These are phyloP conservation scores for Aphanomyces euteiches DNA, from an alignment of 352 stramenopile species.

Conservation along the genomic window DNA sequence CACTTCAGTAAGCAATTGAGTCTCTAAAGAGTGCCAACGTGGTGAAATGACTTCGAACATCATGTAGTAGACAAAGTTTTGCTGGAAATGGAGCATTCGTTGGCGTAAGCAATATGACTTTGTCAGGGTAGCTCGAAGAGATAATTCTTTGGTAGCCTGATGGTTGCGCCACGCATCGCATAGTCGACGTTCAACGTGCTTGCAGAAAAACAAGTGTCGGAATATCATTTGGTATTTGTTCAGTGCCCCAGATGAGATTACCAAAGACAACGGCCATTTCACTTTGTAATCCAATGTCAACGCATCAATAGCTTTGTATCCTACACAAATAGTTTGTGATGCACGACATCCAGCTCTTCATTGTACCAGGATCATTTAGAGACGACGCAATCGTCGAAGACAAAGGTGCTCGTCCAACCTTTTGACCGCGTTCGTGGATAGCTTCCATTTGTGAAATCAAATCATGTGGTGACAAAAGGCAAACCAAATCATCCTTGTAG, in stretches of 20 bases:
- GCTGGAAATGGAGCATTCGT: conserved; percentile 99
- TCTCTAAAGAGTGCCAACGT: conserved; percentile 88
- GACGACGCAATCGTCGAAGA: conserved; percentile 67
- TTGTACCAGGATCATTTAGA: conserved; percentile 49
- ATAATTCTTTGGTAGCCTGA: conserved; percentile 89
- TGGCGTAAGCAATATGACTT: conserved; percentile 93
- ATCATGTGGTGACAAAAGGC: conserved; percentile 79
- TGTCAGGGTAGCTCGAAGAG: conserved; percentile 81
- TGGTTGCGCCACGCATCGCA: conserved; percentile 95
- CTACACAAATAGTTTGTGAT: conserved; percentile 26
- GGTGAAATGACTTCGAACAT: conserved; percentile 96
- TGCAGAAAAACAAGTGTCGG: conserved; percentile 98
- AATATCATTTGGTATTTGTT: conserved; percentile 99
- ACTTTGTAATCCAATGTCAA: conserved; percentile 96
- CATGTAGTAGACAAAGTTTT: conserved; percentile 99
- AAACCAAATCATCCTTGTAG: conserved; percentile 89
- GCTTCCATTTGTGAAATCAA: conserved; percentile 91
- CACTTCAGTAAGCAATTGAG: conserved; percentile 55
- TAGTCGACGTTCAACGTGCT: conserved; percentile 96
- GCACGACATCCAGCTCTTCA: neutral
- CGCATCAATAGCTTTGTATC: conserved; percentile 92
- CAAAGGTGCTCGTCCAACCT: conserved; percentile 54
- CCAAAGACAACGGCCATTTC: conserved; percentile 96
- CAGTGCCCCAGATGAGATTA: conserved; percentile 91
- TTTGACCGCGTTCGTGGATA: conserved; percentile 84